Percentiles rank a stretch among this genome's conserved stretches.
phyloP scores from a whole-genome alignment of 768 basidiomycete genomes.

The Mrakia gelida region DNA sequence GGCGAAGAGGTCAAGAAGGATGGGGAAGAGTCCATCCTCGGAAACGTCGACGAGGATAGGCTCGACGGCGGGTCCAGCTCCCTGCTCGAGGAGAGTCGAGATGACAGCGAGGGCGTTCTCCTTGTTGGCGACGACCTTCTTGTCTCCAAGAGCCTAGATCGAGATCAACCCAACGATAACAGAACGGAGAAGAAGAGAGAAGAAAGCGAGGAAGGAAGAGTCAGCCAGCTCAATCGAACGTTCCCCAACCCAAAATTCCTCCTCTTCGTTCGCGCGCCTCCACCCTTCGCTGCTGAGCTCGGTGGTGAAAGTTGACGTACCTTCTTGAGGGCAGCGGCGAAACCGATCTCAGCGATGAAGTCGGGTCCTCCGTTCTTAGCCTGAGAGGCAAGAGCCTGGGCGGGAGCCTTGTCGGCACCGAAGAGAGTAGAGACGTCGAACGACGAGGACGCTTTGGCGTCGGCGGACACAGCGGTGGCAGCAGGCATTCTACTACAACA shows the following conservation, averaged over 20 bases:
- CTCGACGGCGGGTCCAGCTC: constrained; percentile 76
- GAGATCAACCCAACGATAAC: not conserved
- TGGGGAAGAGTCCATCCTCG: constrained; percentile 65
- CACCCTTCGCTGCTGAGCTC: not conserved
- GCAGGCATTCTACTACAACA: constrained; percentile 11
- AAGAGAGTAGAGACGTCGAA: constrained; percentile 32
- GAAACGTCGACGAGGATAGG: constrained; percentile 75
- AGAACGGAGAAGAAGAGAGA: not conserved
- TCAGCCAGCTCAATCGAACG: not conserved
- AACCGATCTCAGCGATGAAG: constrained; percentile 64
- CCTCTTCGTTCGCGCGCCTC: not conserved
- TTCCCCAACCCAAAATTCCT: constrained; percentile 1
- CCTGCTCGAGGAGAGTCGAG: constrained; percentile 59
- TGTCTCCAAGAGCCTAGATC: constrained; percentile 73
- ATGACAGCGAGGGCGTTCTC: constrained; percentile 79
- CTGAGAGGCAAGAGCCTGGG: constrained; percentile 62
- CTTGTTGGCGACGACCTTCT: constrained; percentile 87
- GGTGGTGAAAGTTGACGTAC: constrained; percentile 37
- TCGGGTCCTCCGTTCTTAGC: constrained; percentile 80
- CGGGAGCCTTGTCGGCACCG: constrained; percentile 49
- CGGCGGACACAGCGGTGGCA: constrained; percentile 8
- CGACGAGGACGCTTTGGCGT: constrained; percentile 15
- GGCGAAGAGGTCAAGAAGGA: constrained; percentile 85
- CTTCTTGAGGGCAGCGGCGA: constrained; percentile 69
- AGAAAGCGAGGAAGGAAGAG: not conserved